A percentile compares a stretch with the other conserved stretches of the same genome.
Conservation (phyloP, 129 eudicot species). For the Heracleum sosnowskyi region DNA sequence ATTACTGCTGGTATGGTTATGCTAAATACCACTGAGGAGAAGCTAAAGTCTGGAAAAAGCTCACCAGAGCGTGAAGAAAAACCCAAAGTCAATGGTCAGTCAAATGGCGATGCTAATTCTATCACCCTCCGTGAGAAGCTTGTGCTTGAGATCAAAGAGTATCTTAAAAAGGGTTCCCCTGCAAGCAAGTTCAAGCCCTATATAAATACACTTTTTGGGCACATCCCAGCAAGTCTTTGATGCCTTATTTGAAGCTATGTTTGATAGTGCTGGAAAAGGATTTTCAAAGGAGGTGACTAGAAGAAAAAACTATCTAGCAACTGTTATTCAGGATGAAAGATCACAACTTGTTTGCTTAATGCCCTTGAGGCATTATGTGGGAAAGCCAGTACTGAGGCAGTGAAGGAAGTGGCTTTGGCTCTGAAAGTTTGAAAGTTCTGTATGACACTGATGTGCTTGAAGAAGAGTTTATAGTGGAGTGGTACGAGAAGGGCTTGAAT, state of each 20-base stretch:
- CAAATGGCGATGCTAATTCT: constrained; percentile 3
- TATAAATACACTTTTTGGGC: constrained; percentile 16
- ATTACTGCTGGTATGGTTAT: constrained; percentile 35
- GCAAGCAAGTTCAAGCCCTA: constrained; percentile 11
- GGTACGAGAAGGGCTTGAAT: constrained; percentile 21
- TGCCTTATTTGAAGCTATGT: constrained; percentile 26
- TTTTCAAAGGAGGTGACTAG: constrained; percentile 23
- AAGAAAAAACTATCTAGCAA: constrained; percentile 27
- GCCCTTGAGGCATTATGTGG: constrained; percentile 28
- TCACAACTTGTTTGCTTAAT: constrained; percentile 21
- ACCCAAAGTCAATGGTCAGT: constrained; percentile 3
- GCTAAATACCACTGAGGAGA: constrained; percentile 20
- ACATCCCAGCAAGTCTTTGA: constrained; percentile 15
- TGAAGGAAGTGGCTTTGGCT: constrained; percentile 30
- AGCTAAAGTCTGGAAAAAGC: constrained; percentile 6
- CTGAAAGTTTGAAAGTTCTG: constrained; percentile 26
- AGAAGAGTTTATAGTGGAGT: constrained; percentile 29
- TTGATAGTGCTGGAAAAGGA: constrained; percentile 24
- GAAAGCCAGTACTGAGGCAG: constrained; percentile 21
- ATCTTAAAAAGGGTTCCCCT: constrained; percentile 8
- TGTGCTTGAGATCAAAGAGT: constrained; percentile 20
- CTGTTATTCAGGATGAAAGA: constrained; percentile 21
- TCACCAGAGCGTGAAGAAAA: constrained; percentile 15
- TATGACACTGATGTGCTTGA: constrained; percentile 32
- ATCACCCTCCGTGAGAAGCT: constrained; percentile 2